Base-by-base conservation (phyloP, 805 yeast species). In the Myxozyma monticola region DNA sequence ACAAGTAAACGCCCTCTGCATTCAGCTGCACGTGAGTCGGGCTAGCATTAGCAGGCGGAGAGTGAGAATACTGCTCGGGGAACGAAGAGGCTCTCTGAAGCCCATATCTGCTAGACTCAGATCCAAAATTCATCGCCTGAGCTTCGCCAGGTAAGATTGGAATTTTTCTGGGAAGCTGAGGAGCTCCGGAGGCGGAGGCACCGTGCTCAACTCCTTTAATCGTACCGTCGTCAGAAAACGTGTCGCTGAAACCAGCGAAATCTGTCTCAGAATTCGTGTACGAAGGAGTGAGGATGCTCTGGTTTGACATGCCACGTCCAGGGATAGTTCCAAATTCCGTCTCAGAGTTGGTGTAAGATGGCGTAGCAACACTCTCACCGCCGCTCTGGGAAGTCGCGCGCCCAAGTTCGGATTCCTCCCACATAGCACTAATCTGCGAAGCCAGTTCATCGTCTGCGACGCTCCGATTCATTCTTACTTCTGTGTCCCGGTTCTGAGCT, bases 361-460 rank as follows among this genome's bases (percentile, higher is more conserved):
- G 49, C 38, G 49, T 46, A 22, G 35, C 20, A n/a, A 46, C 26
- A 28, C 49, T 38, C 17, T 46, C 49, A 10, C 34, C 31, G 18
- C 45, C 43, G 25, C 35, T 20, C 28, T 34, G 45, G 3, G 45
- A 42, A 33, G 38, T 38, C n/a, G 45, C 31, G 15, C 45, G 36
- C 9, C 45, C 45, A 14, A 43, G 31, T 3, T 44, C 31, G 12
- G 53, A 43, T 10, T 25, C 5, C 18, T 28, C 37, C 48, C 48
- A 43, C 48, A 35, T 37, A 12, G 45, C 41, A 14, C 41, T 38
- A 28, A 48, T 48, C 35, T 48, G 53, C 4, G 38, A 34, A 7
- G 39, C 36, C 7, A 48, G 26, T 2, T 48, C 48, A 18, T 20
- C 40, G 29, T 33, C 18, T 20, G 34, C 10, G 9, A 9, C 9